These are phyloP conservation scores for Acaromyces ingoldii DNA, from an alignment of 1,284 basidiomycete species.

Conservation along the genomic window DNA sequence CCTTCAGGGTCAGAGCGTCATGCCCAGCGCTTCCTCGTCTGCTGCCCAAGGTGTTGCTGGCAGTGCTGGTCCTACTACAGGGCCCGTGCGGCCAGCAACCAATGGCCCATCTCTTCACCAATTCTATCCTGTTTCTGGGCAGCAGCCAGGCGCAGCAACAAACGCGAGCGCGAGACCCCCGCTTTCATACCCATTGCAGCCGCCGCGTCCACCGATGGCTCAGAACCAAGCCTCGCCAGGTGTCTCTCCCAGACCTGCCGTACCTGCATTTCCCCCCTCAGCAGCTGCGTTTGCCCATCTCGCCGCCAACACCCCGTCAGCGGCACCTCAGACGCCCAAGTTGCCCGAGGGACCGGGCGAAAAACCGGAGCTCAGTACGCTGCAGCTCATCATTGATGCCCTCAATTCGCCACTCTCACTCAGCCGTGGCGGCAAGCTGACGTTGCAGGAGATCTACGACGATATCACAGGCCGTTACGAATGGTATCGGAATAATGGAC, in stretches of 20 bases:
- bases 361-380: constrained; percentile 43
- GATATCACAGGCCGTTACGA: constrained; percentile 85
- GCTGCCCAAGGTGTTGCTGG: neutral
- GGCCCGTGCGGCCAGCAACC: neutral
- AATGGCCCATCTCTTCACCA: too few relatives aligned
- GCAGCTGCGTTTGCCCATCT: too few relatives aligned
- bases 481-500: constrained; percentile 63
- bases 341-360: constrained; percentile 21
- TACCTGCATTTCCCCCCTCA: too few relatives aligned
- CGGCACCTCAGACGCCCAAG: constrained; percentile 1
- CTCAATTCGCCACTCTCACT: constrained; percentile 30
- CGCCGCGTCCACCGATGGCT: too few relatives aligned
- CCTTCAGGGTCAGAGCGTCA: neutral
- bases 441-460: constrained; percentile 81
- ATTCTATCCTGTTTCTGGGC: too few relatives aligned
- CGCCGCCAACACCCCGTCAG: neutral
- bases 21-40: neutral
- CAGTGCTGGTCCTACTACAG: too few relatives aligned
- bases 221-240: constrained; percentile 3
- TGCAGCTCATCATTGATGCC: constrained; percentile 43
- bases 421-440: constrained; percentile 69
- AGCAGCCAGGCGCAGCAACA: too few relatives aligned
- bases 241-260: neutral
- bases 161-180: neutral
- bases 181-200: neutral